Conservation (phyloP, 2,329 filamentous ascomycete genomes). For the Colletotrichum brevisporum region DNA sequence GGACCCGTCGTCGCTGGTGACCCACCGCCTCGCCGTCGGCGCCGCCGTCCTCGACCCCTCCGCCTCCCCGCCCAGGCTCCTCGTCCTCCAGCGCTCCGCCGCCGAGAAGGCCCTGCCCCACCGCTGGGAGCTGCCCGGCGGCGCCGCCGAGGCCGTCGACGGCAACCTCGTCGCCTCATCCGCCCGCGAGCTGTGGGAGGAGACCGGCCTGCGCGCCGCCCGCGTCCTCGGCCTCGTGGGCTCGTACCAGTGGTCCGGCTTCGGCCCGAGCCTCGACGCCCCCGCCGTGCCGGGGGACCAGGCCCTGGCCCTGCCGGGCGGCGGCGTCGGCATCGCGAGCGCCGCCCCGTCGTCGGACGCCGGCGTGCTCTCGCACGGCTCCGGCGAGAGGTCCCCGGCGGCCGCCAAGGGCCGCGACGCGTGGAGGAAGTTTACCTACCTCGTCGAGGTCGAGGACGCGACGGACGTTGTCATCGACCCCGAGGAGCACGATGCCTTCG, state of each 20-base stretch:
- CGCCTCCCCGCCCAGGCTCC: conserved; percentile 46
- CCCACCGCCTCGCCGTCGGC: conserved; percentile 37
- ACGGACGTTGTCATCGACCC: conserved; percentile 50
- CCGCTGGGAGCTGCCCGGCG: conserved; percentile 65
- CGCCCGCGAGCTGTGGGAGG: conserved; percentile 64
- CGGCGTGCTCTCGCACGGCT: not conserved
- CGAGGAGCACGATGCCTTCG: conserved; percentile 55
- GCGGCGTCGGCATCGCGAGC: conserved; percentile 24
- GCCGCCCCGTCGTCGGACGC: not conserved
- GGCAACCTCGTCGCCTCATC: conserved; percentile 60
- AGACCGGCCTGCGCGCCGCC: conserved; percentile 61
- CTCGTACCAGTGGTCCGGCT: conserved; percentile 36
- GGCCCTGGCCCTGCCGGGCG: conserved; percentile 9
- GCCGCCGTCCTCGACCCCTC: conserved; percentile 33
- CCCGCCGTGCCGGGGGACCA: conserved; percentile 41
- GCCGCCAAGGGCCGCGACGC: conserved; percentile 6
- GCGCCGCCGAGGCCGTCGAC: conserved; percentile 55
- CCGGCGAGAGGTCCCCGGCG: conserved; percentile 12
- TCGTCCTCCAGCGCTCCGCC: conserved; percentile 57
- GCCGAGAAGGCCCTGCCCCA: conserved; percentile 53
- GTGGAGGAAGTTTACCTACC: conserved; percentile 54
- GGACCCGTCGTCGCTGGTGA: not conserved
- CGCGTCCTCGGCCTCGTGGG: conserved; percentile 56
- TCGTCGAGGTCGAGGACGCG: conserved; percentile 49
- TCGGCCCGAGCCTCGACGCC: conserved; percentile 19